Conservation (phyloP, 495 filamentous ascomycete genomes). For the Coniosporium apollinis region DNA sequence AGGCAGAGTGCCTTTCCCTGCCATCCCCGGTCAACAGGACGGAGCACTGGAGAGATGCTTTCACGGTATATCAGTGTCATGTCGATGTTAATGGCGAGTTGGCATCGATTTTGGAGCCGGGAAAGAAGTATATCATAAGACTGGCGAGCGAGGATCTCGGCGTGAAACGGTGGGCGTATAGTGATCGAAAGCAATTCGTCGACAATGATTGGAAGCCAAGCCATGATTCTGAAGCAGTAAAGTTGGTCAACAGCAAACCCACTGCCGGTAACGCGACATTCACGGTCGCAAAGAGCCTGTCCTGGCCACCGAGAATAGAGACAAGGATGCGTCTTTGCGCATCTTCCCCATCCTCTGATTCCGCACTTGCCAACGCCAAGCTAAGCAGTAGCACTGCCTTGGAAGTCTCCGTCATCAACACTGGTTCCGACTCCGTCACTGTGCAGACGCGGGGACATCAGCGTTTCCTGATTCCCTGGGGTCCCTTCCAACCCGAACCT, state of each 20-base stretch:
- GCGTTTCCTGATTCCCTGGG: conserved; percentile 12
- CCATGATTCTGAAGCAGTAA: conserved; percentile 9
- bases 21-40: conserved; percentile 13
- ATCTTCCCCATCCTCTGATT: conserved; percentile 4
- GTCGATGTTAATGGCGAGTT: conserved; percentile 12
- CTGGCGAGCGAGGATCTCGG: conserved; percentile 11
- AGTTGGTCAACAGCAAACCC: conserved; percentile 14
- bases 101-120: conserved; percentile 11
- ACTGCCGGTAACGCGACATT: conserved; percentile 15
- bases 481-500: conserved; percentile 10
- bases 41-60: conserved; percentile 12
- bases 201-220: conserved; percentile 5
- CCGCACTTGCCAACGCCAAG: conserved; percentile 4
- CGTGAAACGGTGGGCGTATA: conserved; percentile 9
- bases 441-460: conserved; percentile 14
- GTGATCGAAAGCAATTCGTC: conserved; percentile 7
- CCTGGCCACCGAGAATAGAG: conserved; percentile 12
- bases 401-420: conserved; percentile 10
- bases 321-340: conserved; percentile 12
- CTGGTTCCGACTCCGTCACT: conserved; percentile 6
- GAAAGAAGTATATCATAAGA: conserved; percentile 13
- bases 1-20: conserved; percentile 12
- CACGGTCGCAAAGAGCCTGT: conserved; percentile 7
- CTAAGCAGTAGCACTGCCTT: conserved; percentile 3
- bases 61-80: conserved; percentile 12